Evolutionary conservation across 345 rosid species (phyloP), one percentile per base, ranked within the genome.

Genomic region (Clausena lansium): DNA sequence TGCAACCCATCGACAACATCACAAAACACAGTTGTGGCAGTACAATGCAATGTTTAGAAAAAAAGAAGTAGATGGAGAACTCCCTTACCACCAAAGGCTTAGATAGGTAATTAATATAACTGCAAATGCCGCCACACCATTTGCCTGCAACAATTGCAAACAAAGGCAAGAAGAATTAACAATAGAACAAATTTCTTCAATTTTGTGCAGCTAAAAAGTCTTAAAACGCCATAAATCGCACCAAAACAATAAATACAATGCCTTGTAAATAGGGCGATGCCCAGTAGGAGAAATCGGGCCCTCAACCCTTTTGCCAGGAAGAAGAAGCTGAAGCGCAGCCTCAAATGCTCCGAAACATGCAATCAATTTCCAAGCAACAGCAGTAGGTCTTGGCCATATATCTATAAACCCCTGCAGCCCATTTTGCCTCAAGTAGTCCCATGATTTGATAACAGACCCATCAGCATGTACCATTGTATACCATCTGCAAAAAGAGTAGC

Each of bases 231-330:
- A 78, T 41, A 55, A 33, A 27, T 7, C 22, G 47, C 27, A 64
- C 65, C 65, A 64, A 57, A 68, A 54, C 30, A 27, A 10, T 60
- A 50, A 30, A 64, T 10, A 66, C 7, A 45, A 45, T 74, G 94
- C 99, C 95, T 96, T 96, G 85, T 96, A 96, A 83, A 91, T 85
- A 11, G 99, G 99, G 35, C 85, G 88, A 74, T 96, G 87, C 62
- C 98, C 99, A 3, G 89, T 47, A 39, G 99, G 99, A 81, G 99
- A 92, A 47, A 92, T 74, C 0, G 99, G 99, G 57, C 99, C 99
- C 80, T 87, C 92, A 62, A 94, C 94, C 58, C 88, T 89, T 84
- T 94, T 88, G 17, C 99, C 99, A 60, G 99, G 99, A 30, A 96
- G 82, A 78, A 94, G 85, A 64, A 96, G 88, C 89, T 94, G 99